Conservation (phyloP, 495 filamentous ascomycete genomes). For the Penicillium fimorum region DNA sequence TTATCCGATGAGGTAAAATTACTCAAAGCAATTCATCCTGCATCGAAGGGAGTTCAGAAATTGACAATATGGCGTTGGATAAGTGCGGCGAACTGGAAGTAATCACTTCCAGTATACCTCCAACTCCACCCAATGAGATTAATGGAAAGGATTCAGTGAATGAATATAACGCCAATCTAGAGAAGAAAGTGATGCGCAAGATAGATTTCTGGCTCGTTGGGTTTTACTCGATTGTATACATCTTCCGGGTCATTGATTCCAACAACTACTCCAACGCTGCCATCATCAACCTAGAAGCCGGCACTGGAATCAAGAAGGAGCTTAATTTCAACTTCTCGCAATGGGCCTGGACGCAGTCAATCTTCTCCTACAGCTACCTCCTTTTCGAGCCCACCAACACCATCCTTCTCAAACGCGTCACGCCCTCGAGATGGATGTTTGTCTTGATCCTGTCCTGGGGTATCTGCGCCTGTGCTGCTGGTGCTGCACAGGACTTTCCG, state of each 20-base stretch:
- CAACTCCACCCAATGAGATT: conserved; percentile 10
- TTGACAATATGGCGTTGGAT: conserved; percentile 7
- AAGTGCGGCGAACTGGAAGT: conserved; percentile 10
- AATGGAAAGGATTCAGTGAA: neutral
- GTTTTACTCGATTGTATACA: conserved; percentile 44
- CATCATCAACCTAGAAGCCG: conserved; percentile 47
- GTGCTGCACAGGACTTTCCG: conserved; percentile 35
- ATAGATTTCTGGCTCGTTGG: conserved; percentile 44
- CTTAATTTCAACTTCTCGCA: conserved; percentile 34
- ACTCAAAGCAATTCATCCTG: neutral
- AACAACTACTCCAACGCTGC: conserved; percentile 46
- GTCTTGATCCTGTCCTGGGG: conserved; percentile 42
- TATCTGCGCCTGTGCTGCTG: conserved; percentile 34
- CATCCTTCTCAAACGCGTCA: conserved; percentile 32
- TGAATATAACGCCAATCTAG: conserved; percentile 15
- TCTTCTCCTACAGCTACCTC: conserved; percentile 43
- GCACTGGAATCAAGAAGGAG: conserved; percentile 44
- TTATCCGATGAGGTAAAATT: neutral
- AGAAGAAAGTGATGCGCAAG: conserved; percentile 36
- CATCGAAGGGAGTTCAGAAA: neutral
- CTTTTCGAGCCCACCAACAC: conserved; percentile 45
- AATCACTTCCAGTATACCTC: conserved; percentile 7
- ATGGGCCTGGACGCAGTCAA: conserved; percentile 45
- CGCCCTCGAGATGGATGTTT: conserved; percentile 47
- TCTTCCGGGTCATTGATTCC: conserved; percentile 42